Conservation (phyloP, 73 alveolate genomes). For the Paramecium pentaurelia region DNA sequence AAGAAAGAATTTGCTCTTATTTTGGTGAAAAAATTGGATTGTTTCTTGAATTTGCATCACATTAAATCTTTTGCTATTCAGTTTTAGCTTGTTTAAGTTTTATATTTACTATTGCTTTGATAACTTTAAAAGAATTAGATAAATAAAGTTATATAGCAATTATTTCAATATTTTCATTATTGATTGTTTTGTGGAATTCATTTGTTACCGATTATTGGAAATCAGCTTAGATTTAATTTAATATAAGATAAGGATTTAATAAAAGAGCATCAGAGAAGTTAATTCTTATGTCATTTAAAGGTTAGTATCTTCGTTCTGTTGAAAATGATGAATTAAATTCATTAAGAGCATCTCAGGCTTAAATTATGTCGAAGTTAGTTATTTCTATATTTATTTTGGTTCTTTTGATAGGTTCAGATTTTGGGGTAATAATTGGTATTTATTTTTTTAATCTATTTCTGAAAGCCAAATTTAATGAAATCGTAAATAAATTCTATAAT, state of each 20-base stretch:
- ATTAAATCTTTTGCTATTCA: background rate
- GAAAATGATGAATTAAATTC: slow-evolving; percentile 2
- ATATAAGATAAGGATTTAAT: background rate
- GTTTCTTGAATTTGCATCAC: background rate
- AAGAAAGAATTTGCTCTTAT: background rate
- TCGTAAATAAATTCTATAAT: background rate
- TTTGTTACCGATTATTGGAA: background rate
- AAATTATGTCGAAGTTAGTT: background rate
- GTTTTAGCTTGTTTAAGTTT: background rate
- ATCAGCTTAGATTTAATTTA: background rate
- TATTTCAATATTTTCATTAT: background rate
- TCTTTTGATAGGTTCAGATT: background rate
- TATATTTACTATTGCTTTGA: background rate
- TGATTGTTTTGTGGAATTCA: background rate
- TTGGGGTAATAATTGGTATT: background rate
- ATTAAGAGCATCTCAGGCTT: background rate
- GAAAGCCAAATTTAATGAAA: background rate
- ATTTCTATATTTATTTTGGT: background rate
- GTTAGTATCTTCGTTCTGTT: background rate
- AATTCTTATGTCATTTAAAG: background rate
- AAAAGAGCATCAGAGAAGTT: background rate
- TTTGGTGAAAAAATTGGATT: slow-evolving; percentile 5
- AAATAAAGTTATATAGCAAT: background rate
- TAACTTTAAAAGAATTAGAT: background rate
- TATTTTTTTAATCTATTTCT: background rate